phyloP scores from a whole-genome alignment of 2,329 filamentous ascomycete species.

The Penicillium verrucosum region DNA sequence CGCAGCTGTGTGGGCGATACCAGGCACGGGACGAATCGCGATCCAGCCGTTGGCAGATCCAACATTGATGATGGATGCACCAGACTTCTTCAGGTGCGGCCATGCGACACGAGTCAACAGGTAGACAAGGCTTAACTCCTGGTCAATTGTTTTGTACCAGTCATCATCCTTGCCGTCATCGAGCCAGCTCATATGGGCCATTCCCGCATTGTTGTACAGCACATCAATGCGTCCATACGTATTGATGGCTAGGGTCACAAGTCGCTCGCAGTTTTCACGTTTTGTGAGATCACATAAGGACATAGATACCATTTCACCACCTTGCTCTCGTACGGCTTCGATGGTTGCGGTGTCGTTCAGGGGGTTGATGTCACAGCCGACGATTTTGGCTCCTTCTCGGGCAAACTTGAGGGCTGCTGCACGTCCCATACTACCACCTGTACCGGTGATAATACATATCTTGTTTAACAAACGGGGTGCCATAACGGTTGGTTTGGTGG shows the following conservation, averaged over 20 bases:
- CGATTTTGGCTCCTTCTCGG: not conserved
- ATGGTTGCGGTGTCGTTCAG: not conserved
- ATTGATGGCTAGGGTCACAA: not conserved
- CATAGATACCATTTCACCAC: slow-evolving; percentile 1
- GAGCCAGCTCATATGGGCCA: not conserved
- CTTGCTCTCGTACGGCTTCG: not conserved
- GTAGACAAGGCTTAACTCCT: slow-evolving; percentile 1
- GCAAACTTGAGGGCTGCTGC: slow-evolving; percentile 5
- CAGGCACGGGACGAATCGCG: not conserved
- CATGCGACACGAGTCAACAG: not conserved
- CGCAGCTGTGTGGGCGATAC: not conserved
- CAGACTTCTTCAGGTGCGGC: not conserved
- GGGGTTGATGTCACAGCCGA: not conserved
- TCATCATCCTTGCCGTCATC: not conserved
- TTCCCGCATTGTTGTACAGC: not conserved
- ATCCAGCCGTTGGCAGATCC: slow-evolving; percentile 1
- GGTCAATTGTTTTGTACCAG: slow-evolving; percentile 2
- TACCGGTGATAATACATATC: slow-evolving; percentile 3
- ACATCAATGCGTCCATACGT: not conserved
- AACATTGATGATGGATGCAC: slow-evolving; percentile 2
- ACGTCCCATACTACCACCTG: slow-evolving; percentile 1
- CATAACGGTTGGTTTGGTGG: not conserved
- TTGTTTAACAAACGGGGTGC: not conserved
- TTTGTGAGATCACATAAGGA: not conserved
- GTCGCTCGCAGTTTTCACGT: not conserved